Percentiles rank a stretch among this genome's conserved stretches.
phyloP scores from a whole-genome alignment of 108 stramenopile genomes.

The Nitzschia palea region DNA sequence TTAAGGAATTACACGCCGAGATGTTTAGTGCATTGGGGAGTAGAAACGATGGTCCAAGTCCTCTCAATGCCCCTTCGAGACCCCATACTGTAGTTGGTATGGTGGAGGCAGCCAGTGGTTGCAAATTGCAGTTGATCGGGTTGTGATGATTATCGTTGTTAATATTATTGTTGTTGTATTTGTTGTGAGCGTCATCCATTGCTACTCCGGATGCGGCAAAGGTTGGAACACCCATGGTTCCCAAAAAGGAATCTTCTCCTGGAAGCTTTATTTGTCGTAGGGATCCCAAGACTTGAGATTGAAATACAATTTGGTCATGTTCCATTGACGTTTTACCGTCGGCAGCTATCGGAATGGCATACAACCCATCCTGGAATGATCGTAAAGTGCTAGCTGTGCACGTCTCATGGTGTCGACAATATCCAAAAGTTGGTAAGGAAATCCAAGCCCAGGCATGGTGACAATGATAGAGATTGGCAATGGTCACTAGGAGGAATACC shows the following conservation, averaged over 20 bases:
- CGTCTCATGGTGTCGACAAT: no score
- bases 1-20: slow-evolving; percentile 53
- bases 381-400: no score
- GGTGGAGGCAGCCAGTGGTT: neutral
- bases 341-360: no score
- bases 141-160: no score
- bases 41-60: slow-evolving; percentile 61
- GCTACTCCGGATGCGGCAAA: slow-evolving; percentile 41
- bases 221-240: slow-evolving; percentile 57
- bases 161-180: neutral
- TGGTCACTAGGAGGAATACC: no score
- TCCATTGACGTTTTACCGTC: no score
- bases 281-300: neutral
- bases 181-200: neutral
- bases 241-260: slow-evolving; percentile 12
- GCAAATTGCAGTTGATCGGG: no score
- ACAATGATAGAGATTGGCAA: no score
- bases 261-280: neutral
- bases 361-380: no score
- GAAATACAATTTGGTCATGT: neutral
- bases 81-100: slow-evolving; percentile 28
- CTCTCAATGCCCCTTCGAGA: slow-evolving; percentile 57
- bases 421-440: no score
- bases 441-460: no score
- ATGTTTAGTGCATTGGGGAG: slow-evolving; percentile 52